These are phyloP conservation scores for Alternaria brassicae DNA, from an alignment of 2,329 filamentous ascomycete species.

Conservation along the genomic window DNA sequence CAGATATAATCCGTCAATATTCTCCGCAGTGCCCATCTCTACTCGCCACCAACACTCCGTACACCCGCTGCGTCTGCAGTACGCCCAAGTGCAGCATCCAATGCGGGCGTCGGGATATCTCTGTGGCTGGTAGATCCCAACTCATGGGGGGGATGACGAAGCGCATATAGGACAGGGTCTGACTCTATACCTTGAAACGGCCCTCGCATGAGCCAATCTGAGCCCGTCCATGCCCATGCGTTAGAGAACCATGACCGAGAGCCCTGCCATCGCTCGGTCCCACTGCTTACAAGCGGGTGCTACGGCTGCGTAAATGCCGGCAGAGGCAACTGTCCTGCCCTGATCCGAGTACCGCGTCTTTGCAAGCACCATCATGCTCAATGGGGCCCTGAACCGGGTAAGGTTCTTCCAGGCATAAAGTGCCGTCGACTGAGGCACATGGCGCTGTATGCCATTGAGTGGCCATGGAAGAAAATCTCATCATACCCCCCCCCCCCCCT, in stretches of 20 bases:
- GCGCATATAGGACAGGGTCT: conserved; percentile 49
- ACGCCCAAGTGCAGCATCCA: conserved; percentile 41
- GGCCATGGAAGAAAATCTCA: conserved; percentile 11
- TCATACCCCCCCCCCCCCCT: neutral
- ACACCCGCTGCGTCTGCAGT: conserved; percentile 35
- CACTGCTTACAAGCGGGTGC: conserved; percentile 46
- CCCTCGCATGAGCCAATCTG: conserved; percentile 51
- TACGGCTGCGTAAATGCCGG: conserved; percentile 46
- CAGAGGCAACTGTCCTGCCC: conserved; percentile 43
- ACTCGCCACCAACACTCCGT: conserved; percentile 34
- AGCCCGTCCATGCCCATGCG: conserved; percentile 48
- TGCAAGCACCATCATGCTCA: conserved; percentile 34
- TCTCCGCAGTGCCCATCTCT: conserved; percentile 23
- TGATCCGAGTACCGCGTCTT: conserved; percentile 39
- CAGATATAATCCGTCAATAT: conserved; percentile 24
- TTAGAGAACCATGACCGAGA: conserved; percentile 41
- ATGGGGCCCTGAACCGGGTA: conserved; percentile 34
- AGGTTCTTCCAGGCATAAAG: conserved; percentile 41
- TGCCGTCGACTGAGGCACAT: conserved; percentile 28
- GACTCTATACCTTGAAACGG: conserved; percentile 50
- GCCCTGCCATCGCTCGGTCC: conserved; percentile 33
- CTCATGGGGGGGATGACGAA: conserved; percentile 43
- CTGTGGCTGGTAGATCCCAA: conserved; percentile 48
- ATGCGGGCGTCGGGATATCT: conserved; percentile 37
- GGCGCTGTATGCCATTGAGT: conserved; percentile 27